Evolutionary conservation across 2,329 filamentous ascomycete species (phyloP).

Genomic region (Arthrobotrys pseudoclavata): DNA sequence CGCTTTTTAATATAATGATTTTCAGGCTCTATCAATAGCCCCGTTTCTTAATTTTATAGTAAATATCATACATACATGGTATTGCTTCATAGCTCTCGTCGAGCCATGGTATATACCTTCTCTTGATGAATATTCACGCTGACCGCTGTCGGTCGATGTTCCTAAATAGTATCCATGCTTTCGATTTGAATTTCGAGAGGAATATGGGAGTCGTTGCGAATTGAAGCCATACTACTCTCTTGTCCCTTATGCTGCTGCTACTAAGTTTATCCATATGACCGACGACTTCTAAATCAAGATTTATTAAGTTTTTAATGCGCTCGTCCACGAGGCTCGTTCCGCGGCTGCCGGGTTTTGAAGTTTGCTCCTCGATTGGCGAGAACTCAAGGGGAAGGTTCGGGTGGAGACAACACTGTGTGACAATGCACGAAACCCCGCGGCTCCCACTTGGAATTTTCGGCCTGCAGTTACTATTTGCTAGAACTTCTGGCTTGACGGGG

Average conservation of each 20-base stretch:
- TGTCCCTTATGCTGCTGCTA: background rate
- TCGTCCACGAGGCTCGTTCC: slow-evolving; percentile 17
- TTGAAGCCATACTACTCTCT: too few species aligned
- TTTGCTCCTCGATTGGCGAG: slow-evolving; percentile 26
- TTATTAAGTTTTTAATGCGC: background rate
- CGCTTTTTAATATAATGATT: slow-evolving; percentile 1
- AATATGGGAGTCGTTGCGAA: too few species aligned
- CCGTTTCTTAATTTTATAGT: background rate
- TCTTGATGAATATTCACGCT: too few species aligned
- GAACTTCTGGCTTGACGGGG: background rate
- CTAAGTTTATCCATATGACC: background rate
- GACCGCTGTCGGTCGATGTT: too few species aligned
- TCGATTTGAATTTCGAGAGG: background rate
- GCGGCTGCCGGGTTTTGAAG: background rate
- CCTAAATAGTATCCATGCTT: background rate
- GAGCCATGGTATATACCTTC: too few species aligned
- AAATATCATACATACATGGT: background rate
- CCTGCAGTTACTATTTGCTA: slow-evolving; percentile 7
- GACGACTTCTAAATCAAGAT: background rate
- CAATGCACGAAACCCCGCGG: slow-evolving; percentile 10
- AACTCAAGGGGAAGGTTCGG: slow-evolving; percentile 6
- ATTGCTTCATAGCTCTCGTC: too few species aligned
- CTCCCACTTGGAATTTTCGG: slow-evolving; percentile 6
- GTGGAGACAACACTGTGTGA: slow-evolving; percentile 29
- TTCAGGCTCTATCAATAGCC: background rate